Evolutionary conservation across 2,329 filamentous ascomycete genomes (phyloP).

Genomic region (Zalaria obscura): DNA sequence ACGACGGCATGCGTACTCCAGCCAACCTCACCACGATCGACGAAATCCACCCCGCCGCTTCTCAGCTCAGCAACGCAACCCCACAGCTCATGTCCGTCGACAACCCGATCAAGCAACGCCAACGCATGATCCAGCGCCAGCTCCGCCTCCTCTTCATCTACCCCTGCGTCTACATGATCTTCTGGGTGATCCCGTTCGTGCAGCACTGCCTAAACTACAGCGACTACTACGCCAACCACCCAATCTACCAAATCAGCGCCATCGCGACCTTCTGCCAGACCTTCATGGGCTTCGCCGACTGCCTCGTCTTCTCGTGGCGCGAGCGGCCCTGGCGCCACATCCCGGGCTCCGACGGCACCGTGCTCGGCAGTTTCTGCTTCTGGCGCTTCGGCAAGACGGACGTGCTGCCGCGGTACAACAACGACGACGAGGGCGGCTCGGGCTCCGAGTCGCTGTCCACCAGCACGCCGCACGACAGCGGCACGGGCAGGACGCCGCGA

Average conservation of each 20-base stretch:
- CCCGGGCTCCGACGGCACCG: slow-evolving; percentile 26
- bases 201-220: slow-evolving; percentile 48
- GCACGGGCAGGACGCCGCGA: background rate
- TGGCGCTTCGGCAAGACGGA: slow-evolving; percentile 11
- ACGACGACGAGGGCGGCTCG: background rate
- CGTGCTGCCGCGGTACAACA: background rate
- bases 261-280: slow-evolving; percentile 44
- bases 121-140: slow-evolving; percentile 46
- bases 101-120: slow-evolving; percentile 9
- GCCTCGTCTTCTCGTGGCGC: slow-evolving; percentile 50
- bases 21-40: slow-evolving; percentile 2
- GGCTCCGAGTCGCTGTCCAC: background rate
- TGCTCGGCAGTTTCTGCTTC: slow-evolving; percentile 23
- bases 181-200: slow-evolving; percentile 61
- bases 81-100: slow-evolving; percentile 1
- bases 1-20: background rate
- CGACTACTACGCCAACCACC: slow-evolving; percentile 33
- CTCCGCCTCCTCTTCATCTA: slow-evolving; percentile 64
- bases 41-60: background rate
- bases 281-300: slow-evolving; percentile 54
- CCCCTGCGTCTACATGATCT: slow-evolving; percentile 54
- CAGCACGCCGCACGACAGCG: background rate
- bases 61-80: background rate
- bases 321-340: slow-evolving; percentile 59
- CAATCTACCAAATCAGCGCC: slow-evolving; percentile 43